Evolutionary conservation across 176 grass and related monocot genomes (phyloP).

Genomic region (bread wheat (Triticum aestivum)): IWGSC_CS_RefSeq_v2.1 NC_057814.1:599762001-599762500

Average conservation of each 20-base stretch:
- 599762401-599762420: slow-evolving; percentile 41
- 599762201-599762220: background rate
- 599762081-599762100: background rate
- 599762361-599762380: background rate
- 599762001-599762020: no score
- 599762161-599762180: background rate
- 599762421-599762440: slow-evolving; percentile 36
- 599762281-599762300: background rate
- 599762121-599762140: background rate
- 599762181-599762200: background rate
- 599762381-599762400: slow-evolving; percentile 28
- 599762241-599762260: no score
- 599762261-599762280: no score
- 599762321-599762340: slow-evolving; percentile 22
- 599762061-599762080: background rate
- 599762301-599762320: slow-evolving; percentile 23
- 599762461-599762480: no score
- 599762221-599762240: no score
- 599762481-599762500: no score
- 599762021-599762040: no score
- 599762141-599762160: background rate
- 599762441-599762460: slow-evolving; percentile 2
- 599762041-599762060: no score
- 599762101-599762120: background rate
- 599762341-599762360: slow-evolving; percentile 17